phyloP scores from a whole-genome alignment of 306 rosid genomes.

The Malus fusca region DNA sequence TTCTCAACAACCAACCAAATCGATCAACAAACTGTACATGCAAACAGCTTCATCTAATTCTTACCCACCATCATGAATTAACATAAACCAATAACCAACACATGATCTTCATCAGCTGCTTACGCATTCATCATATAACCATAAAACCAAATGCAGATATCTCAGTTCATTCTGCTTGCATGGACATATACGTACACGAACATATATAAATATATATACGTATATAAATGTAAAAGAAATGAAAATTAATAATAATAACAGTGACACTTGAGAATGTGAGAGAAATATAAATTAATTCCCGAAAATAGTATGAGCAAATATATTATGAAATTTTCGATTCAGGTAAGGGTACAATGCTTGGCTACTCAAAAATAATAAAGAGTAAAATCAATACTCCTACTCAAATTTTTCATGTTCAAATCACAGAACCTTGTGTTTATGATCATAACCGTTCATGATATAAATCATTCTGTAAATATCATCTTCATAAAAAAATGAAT shows the following conservation, averaged over 20 bases:
- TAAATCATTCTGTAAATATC: too few species aligned
- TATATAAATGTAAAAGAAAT: too few species aligned
- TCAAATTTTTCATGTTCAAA: too few species aligned
- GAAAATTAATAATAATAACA: too few species aligned
- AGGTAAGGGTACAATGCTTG: neutral
- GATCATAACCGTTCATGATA: too few species aligned
- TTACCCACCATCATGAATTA: neutral
- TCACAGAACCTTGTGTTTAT: too few species aligned
- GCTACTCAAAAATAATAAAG: too few species aligned
- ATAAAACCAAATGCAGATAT: neutral
- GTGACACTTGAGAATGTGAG: neutral
- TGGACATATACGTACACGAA: neutral
- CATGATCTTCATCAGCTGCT: neutral
- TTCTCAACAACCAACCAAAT: neutral
- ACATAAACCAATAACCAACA: neutral
- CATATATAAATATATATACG: too few species aligned
- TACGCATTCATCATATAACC: conserved; percentile 3
- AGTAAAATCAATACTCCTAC: too few species aligned
- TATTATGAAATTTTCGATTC: neutral
- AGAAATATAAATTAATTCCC: neutral
- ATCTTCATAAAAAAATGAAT: too few species aligned
- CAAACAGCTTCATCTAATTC: neutral
- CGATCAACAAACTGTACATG: neutral
- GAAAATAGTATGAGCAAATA: neutral
- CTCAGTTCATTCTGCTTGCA: neutral